Evolutionary conservation across 2,329 filamentous ascomycete genomes (phyloP), one percentile per base, ranked within the genome.

Genomic region (Stachybotrys echinatus): DNA sequence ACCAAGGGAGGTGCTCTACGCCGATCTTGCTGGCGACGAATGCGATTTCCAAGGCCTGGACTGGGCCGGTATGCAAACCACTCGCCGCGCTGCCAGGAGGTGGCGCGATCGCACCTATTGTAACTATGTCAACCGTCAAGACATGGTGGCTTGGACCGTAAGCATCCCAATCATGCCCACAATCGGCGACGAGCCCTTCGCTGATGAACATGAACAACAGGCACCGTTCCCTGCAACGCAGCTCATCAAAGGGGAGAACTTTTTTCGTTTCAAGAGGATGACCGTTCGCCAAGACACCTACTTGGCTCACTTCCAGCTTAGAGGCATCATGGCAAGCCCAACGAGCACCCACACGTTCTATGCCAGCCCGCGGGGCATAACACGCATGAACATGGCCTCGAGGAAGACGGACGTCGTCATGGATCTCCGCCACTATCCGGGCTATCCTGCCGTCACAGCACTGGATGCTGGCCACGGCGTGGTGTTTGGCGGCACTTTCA

Each of bases 241-340:
- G 14, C 27, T 34, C 27, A 10, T 34, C 27, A 34, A 34, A 34
- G 27, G 27, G 14, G 72, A 76, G 18, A 77, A 66, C 55, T 84
- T 77, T 60, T 84, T 84, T 59, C 73, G 74, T 47, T 87, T 85
- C 59, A 73, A 72, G 39, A 73, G 69, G 38, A 83, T 83, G 74
- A 72, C 79, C 52, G 70, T 85, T 40, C 71, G 74, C 43, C 71
- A 70, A 19, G 71, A 81, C 47, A 69, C 82, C 21, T 70, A 75
- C 52, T 64, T 86, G 18, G 71, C 80, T n/a, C 84, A 87, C 64
- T 87, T 86, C 53, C 84, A 87, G 60, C 70, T 87, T 12, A 79
- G 84, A 42, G 84, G 84, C 57, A 70, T 85, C 17, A 66, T 87
- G 19, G 80, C 79, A 3, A 77, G 76, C 57, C 72, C 78, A 5